Base-by-base conservation (phyloP, 768 basidiomycete genomes). In the Naganishia friedmannii region DNA sequence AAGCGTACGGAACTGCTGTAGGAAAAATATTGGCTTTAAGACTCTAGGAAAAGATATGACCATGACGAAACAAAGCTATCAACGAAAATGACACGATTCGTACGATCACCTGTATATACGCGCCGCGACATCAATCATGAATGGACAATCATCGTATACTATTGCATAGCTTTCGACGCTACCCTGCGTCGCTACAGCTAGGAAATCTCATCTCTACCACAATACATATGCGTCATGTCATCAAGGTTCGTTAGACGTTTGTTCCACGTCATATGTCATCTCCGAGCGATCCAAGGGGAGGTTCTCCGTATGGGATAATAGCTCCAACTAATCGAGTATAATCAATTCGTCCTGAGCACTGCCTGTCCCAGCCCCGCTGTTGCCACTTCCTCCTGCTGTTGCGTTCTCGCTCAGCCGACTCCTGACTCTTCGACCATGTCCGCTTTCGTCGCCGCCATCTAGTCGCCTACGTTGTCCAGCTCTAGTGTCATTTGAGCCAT, bases 391-490 rank as follows among this genome's bases (percentile, higher is more conserved):
- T 4, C 54, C 54, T 4, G 31, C 54, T 13, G 54, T 9, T 23
- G 32, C 42, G 12, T 42, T 63, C 60, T 63, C 60, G 42, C 39
- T 28, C 26, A 63, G 26, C 39, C 60, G 29, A n/a, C 60, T 63
- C 29, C 60, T 63, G 8, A 63, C 60, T 45, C 60, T 63, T 63
- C 60, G 26, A 17, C 60, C 60, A n/a, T 63, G 60, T 29, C 8
- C 39, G 28, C 39, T 63, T 3, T 34, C 60, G 26, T 63, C 60
- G 17, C 60, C 60, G 26, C 60, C 60, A 42, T 45, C 60, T 45
- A 29, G 7, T 42, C 31, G n/a, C 29, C 60, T 63, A 1, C 60
- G 21, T 26, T 63, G 60, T 29, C 60, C 60, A 28, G 60, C 39
- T 45, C 60, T 63, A 39, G 26, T 23, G 17, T 63, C 60, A 26